Evolutionary conservation across 139 green algal genomes (phyloP).

Genomic region (Ettlia oleoabundans): DNA sequence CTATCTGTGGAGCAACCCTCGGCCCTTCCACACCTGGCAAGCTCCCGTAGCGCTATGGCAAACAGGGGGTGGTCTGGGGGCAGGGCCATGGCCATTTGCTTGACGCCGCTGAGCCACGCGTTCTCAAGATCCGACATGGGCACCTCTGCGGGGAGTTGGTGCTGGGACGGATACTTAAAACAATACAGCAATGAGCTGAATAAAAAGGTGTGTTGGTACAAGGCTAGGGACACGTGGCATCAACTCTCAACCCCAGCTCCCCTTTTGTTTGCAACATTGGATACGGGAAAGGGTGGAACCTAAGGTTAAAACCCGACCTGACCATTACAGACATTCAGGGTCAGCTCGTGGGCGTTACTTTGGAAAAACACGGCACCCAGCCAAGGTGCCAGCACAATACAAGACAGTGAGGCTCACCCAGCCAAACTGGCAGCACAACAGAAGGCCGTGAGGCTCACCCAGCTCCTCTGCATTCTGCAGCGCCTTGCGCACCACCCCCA

Average conservation of each 20-base stretch:
- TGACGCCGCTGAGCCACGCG: slow-evolving; percentile 14
- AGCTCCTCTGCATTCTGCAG: neutral
- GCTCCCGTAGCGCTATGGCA: slow-evolving; percentile 7
- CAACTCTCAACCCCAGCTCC: too few species aligned
- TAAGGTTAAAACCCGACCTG: too few species aligned
- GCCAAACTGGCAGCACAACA: neutral
- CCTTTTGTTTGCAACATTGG: too few species aligned
- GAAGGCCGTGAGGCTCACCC: neutral
- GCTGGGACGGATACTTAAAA: neutral
- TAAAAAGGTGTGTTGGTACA: neutral
- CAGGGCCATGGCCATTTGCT: slow-evolving; percentile 27
- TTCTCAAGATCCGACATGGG: neutral
- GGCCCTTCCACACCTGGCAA: neutral
- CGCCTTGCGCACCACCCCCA: slow-evolving; percentile 11
- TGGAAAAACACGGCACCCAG: neutral
- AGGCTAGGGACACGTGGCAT: neutral
- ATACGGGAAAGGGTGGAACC: too few species aligned
- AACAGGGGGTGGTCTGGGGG: slow-evolving; percentile 22
- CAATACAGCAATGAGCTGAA: neutral
- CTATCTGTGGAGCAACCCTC: neutral
- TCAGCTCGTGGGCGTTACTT: too few species aligned
- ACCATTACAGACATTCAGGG: too few species aligned
- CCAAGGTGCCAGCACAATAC: neutral
- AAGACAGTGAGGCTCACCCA: neutral
- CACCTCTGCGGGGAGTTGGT: slow-evolving; percentile 4